A percentile compares a stretch with the other conserved stretches of the same genome.
phyloP scores from a whole-genome alignment of 2,329 filamentous ascomycete species.

The Apiospora hydei region DNA sequence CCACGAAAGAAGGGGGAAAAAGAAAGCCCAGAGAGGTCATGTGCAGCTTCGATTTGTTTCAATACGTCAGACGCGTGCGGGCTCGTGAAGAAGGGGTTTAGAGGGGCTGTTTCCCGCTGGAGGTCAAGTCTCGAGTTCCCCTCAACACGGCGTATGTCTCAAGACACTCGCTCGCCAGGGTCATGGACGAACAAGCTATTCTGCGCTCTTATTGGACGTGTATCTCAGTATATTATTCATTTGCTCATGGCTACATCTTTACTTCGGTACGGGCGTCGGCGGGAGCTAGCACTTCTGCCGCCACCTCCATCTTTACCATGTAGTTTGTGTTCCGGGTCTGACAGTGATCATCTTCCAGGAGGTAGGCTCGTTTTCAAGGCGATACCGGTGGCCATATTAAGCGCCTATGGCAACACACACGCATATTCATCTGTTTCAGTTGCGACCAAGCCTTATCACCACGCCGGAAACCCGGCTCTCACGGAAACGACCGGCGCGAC shows the following conservation, averaged over 20 bases:
- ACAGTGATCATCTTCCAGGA: not conserved
- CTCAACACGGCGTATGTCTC: constrained; percentile 7
- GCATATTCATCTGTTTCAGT: constrained; percentile 7
- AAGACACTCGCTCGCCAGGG: constrained; percentile 12
- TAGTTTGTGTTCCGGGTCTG: not conserved
- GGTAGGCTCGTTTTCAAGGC: not conserved
- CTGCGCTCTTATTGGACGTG: not conserved
- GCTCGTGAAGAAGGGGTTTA: constrained; percentile 1
- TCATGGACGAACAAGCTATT: not conserved
- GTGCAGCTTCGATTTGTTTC: constrained; percentile 3
- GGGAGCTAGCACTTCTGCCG: not conserved
- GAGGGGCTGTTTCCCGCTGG: not conserved
- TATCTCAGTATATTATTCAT: not conserved
- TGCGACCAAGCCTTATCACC: not conserved
- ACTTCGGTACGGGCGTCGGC: not conserved
- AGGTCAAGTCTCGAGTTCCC: constrained; percentile 13
- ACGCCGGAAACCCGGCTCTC: constrained; percentile 11
- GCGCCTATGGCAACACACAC: not conserved
- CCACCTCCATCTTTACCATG: not conserved
- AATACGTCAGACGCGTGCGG: constrained; percentile 18
- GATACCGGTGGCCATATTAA: not conserved
- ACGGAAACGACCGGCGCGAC: constrained; percentile 2
- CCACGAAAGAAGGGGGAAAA: not conserved
- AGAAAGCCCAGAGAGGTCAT: constrained; percentile 8
- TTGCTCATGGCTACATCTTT: not conserved